These are phyloP conservation scores for Saccharomycopsis vini DNA, from an alignment of 805 yeast genomes.

Conservation along the genomic window DNA sequence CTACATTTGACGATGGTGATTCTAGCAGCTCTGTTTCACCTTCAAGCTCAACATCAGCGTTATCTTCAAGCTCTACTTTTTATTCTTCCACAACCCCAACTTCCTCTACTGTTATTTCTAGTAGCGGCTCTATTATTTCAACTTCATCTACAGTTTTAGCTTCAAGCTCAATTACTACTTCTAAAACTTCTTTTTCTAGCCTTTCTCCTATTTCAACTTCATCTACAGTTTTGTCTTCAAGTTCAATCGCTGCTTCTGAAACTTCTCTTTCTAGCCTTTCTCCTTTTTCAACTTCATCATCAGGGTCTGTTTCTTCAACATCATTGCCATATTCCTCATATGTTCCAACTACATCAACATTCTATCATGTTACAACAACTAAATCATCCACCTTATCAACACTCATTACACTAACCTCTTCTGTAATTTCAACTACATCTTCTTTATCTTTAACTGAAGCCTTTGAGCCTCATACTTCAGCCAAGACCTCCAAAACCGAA, in stretches of 20 bases:
- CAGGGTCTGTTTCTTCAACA: neutral
- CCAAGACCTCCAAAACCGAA: neutral
- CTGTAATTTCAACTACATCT: neutral
- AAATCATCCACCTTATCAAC: neutral
- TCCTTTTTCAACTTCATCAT: neutral
- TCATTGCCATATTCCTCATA: neutral
- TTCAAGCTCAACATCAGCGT: neutral
- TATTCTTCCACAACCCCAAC: slow-evolving; percentile 1
- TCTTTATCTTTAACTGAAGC: neutral
- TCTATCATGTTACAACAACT: neutral
- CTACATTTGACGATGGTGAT: slow-evolving; percentile 13
- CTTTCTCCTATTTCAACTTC: neutral
- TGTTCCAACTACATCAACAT: neutral
- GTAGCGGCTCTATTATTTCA: slow-evolving; percentile 4
- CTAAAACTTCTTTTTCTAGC: neutral
- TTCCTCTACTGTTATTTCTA: slow-evolving; percentile 1
- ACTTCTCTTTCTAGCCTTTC: neutral
- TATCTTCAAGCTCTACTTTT: neutral
- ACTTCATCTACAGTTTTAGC: neutral
- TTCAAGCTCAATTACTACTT: neutral
- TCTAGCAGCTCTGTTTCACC: neutral
- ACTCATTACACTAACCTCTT: slow-evolving; percentile 19
- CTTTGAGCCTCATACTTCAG: no score
- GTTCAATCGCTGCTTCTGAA: neutral
- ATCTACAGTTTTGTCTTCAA: neutral